Conservation (phyloP, 2,329 filamentous ascomycete genomes). For the Curvularia hawaiiensis region DNA sequence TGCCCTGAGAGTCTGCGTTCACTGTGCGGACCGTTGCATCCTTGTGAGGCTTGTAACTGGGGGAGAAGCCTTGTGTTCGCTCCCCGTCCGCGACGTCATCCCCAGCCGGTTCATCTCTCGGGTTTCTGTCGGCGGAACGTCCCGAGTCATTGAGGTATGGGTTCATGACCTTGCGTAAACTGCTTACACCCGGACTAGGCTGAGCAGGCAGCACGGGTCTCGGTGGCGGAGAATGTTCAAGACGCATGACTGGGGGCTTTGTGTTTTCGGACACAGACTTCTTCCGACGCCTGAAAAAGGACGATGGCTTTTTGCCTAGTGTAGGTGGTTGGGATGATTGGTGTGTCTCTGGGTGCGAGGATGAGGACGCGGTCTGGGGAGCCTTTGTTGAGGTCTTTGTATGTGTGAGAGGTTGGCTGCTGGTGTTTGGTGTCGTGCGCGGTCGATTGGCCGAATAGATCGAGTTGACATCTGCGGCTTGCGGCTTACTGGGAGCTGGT, state of each 20-base stretch:
- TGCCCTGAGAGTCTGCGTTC: constrained; percentile 52
- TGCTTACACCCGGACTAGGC: constrained; percentile 67
- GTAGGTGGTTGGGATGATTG: constrained; percentile 35
- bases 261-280: constrained; percentile 77
- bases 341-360: constrained; percentile 30
- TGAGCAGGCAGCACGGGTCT: constrained; percentile 37
- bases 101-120: constrained; percentile 33
- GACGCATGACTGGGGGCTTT: constrained; percentile 63
- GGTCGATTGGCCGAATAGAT: constrained; percentile 42
- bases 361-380: constrained; percentile 31
- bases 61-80: constrained; percentile 68
- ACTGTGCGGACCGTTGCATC: constrained; percentile 74
- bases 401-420: constrained; percentile 54
- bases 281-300: constrained; percentile 92
- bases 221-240: constrained; percentile 46
- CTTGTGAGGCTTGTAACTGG: constrained; percentile 74
- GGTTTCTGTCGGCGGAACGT: constrained; percentile 29
- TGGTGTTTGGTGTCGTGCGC: constrained; percentile 48
- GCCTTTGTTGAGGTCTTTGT: constrained; percentile 50
- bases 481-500: constrained; percentile 24
- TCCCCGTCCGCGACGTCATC: constrained; percentile 41
- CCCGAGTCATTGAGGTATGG: constrained; percentile 66
- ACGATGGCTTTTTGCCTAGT: constrained; percentile 88
- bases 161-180: constrained; percentile 84
- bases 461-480: constrained; percentile 35